Conservation (phyloP, 2,329 filamentous ascomycete species). For the Huntiella moniliformis region DNA sequence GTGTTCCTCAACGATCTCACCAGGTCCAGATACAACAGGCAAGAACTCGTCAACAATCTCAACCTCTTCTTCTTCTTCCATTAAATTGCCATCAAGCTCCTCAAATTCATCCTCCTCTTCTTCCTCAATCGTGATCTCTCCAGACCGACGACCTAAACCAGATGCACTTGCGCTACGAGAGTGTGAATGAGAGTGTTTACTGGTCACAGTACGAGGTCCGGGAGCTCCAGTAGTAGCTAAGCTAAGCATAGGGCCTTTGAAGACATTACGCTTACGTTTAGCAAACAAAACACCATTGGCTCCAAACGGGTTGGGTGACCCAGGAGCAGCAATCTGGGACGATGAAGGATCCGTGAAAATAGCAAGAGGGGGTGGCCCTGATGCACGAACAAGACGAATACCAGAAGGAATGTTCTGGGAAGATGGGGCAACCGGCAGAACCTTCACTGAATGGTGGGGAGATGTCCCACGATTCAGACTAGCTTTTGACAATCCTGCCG, state of each 20-base stretch:
- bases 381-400: constrained; percentile 58
- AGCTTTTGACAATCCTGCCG: constrained; percentile 48
- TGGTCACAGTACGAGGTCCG: constrained; percentile 17
- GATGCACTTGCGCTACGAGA: constrained; percentile 43
- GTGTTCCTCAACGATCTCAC: constrained; percentile 11
- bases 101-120: constrained; percentile 36
- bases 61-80: constrained; percentile 31
- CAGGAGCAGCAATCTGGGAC: constrained; percentile 23
- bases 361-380: constrained; percentile 30
- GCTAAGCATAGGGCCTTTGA: constrained; percentile 59
- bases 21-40: constrained; percentile 4
- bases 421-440: constrained; percentile 80
- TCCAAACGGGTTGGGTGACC: constrained; percentile 39
- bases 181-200: constrained; percentile 24
- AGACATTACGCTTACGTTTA: constrained; percentile 60
- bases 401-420: constrained; percentile 60
- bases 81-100: constrained; percentile 40
- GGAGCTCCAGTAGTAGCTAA: constrained; percentile 17
- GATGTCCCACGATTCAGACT: constrained; percentile 46
- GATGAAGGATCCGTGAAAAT: constrained; percentile 41
- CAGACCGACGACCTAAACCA: constrained; percentile 46
- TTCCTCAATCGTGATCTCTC: constrained; percentile 55
- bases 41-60: constrained; percentile 22
- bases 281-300: constrained; percentile 51
- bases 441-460: constrained; percentile 81